Percentiles rank a stretch among this genome's conserved stretches.
Evolutionary conservation across 192 early-diverging fungal genomes (phyloP).

Genomic region (Coemansia sp.): DNA sequence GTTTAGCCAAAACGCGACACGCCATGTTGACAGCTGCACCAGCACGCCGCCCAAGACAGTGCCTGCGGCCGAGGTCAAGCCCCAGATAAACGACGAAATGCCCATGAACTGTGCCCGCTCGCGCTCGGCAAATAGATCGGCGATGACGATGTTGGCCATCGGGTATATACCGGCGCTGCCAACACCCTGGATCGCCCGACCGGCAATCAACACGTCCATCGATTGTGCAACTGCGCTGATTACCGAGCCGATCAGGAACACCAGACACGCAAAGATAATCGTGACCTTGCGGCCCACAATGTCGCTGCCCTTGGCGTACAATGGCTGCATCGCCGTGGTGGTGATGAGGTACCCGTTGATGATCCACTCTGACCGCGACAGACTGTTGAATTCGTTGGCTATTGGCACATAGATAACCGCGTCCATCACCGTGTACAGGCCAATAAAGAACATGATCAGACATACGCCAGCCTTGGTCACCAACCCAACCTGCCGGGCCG

Average conservation of each 20-base stretch:
- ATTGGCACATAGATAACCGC: slow-evolving; percentile 72
- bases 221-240: slow-evolving; percentile 36
- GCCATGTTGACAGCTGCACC: slow-evolving; percentile 60
- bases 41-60: slow-evolving; percentile 73
- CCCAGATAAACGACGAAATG: slow-evolving; percentile 58
- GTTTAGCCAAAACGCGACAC: slow-evolving; percentile 82
- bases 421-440: slow-evolving; percentile 65
- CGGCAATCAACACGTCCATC: slow-evolving; percentile 59
- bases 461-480: slow-evolving; percentile 27
- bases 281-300: slow-evolving; percentile 56
- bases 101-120: slow-evolving; percentile 74
- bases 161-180: slow-evolving; percentile 65
- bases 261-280: slow-evolving; percentile 26
- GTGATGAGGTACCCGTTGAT: slow-evolving; percentile 73
- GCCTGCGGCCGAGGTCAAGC: slow-evolving; percentile 58
- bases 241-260: slow-evolving; percentile 46
- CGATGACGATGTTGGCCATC: slow-evolving; percentile 64
- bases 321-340: slow-evolving; percentile 65
- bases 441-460: slow-evolving; percentile 32
- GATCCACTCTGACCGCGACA: slow-evolving; percentile 76
- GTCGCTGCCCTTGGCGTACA: slow-evolving; percentile 84
- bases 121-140: slow-evolving; percentile 67
- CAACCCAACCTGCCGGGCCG: background rate
- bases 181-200: slow-evolving; percentile 70
- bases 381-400: slow-evolving; percentile 63